Evolutionary conservation across 2,329 filamentous ascomycete species (phyloP), one percentile per base, ranked within the genome.

Genomic region (Xylariaceae sp.): DNA sequence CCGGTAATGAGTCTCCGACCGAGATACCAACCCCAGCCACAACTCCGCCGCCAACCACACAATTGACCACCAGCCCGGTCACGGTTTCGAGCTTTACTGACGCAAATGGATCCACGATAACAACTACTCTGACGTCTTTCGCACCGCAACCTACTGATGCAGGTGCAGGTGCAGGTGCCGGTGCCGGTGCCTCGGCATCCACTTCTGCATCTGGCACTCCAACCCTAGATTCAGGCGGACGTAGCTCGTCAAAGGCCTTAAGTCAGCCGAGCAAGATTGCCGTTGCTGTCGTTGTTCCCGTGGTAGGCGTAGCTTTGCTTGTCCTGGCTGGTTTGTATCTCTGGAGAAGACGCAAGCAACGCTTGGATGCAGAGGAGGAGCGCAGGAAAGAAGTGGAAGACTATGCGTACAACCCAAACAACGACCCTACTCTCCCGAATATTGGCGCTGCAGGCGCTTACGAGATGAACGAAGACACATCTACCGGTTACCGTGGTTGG

Each of bases 391-490:
- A 99, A 72, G 91, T 96, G 8, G 92, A 97, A 70, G 94, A 97
- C 68, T 97, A 97, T 70, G 87, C 88, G 34, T 97, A 91, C 77
- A 97, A 97, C 71, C 94, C 94, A n/a, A 97, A 97, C 72, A 86
- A 91, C 57, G 91, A 96, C 68, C 90, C 91, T 0, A 90, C 88
- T 0, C 77, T 96, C 9, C 80, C 74, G 5, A 74, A 74, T 8
- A 70, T 80, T 37, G 71, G 72, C 26, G 67, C 66, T 4, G 82
- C 80, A 51, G 80, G 79, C 51, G 74, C 80, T 42, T 84, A 84
- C 63, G 85, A 92, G 69, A 91, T 91, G 86, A 80, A 83, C 55
- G 89, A 96, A 67, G 88, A 90, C 60, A 80, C 81, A 55, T 80
- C 78, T 52, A 81, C 84, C 2, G 92, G 92, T 47, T 99, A 99